Conservation (phyloP, 352 stramenopile species). For the Phytophthora citrophthora region DNA sequence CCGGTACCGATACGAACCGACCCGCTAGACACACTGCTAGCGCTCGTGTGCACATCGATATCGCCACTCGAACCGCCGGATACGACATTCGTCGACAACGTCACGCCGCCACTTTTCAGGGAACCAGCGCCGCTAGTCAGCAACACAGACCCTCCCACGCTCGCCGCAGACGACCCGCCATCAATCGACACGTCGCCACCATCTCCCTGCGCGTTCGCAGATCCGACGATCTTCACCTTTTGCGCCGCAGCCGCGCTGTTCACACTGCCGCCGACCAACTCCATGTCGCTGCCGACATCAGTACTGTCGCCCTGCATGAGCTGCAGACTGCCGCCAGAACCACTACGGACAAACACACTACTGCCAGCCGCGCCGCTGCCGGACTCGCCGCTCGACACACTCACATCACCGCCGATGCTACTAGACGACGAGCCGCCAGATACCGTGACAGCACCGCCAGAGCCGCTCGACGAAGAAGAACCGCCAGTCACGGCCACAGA, state of each 20-base stretch:
- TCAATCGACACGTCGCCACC: constrained; percentile 36
- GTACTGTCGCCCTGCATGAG: constrained; percentile 29
- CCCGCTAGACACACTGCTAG: constrained; percentile 27
- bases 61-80: constrained; percentile 19
- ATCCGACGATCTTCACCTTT: constrained; percentile 30
- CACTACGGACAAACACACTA: constrained; percentile 25
- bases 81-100: constrained; percentile 20
- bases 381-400: constrained; percentile 26
- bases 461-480: constrained; percentile 21
- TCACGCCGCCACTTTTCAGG: constrained; percentile 24
- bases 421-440: constrained; percentile 28
- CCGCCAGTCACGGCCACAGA: constrained; percentile 18
- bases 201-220: constrained; percentile 27
- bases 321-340: constrained; percentile 28
- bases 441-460: constrained; percentile 16
- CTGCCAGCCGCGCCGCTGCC: constrained; percentile 14
- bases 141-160: constrained; percentile 15
- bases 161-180: constrained; percentile 24
- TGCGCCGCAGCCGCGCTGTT: constrained; percentile 16
- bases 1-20: constrained; percentile 26
- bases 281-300: constrained; percentile 30
- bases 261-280: constrained; percentile 27
- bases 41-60: constrained; percentile 19
- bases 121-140: constrained; percentile 26
- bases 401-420: constrained; percentile 31